Evolutionary conservation across 2,329 filamentous ascomycete genomes (phyloP), one percentile per base, ranked within the genome.

Genomic region (Trichophyton schoenleinii): DNA sequence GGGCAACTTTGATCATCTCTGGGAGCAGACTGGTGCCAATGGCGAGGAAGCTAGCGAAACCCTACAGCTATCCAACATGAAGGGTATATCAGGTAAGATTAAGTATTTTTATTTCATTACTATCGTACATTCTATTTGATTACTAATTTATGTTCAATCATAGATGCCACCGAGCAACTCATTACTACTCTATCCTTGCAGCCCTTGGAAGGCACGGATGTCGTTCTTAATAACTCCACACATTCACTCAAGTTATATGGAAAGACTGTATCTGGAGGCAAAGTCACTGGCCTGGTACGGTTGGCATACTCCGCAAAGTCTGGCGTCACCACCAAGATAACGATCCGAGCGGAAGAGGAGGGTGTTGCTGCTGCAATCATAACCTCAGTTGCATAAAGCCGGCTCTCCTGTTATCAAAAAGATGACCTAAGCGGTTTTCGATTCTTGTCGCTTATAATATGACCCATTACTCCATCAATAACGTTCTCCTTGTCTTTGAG

Each of bases 201-300:
- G 74, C 89, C 94, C 11, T 82, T 99, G 53, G 94, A 99, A 69
- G 94, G 92, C 68, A 95, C 89, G 36, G 94, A 99, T 67, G 86
- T 99, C 44, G 87, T 90, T 0, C 80, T 96, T 67, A 95, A 87
- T 71, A 87, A 87, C 70, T 91, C 86, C 63, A 96, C 91, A 64
- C 94, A 99, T 75, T 91, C 91, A 3, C 86, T 99, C 72, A 97
- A 96, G 78, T 80, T 99, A 41, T 88, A 96, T 73, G 94, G 94
- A 72, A 97, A 96, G 84, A 96, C 90, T 49, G 87, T 97, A 64
- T 86, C 83, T 38, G 94, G 92, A 41, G 94, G 94, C 67, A 87
- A 87, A 70, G 92, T 99, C 15, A 89, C 91, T 61, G 88, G 88
- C 63, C 86, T 84, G 66, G 85, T 97, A 66, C 84, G 91, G 75